Conservation (phyloP, 352 stramenopile genomes). For the Saprolegnia diclina region DNA sequence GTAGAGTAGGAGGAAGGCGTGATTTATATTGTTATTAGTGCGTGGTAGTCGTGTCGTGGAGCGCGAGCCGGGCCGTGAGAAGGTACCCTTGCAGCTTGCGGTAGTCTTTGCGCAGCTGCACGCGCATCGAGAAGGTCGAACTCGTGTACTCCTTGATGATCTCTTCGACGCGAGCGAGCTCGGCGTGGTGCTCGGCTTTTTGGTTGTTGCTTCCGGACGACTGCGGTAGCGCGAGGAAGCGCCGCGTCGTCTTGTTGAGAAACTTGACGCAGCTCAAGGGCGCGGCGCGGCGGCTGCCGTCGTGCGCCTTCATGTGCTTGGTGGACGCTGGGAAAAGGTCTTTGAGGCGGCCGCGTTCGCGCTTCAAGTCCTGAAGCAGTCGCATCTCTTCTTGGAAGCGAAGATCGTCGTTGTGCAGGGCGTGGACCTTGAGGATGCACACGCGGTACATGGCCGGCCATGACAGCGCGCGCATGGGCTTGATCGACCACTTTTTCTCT, state of each 20-base stretch:
- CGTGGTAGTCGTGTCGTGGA: background rate
- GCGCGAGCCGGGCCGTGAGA: background rate
- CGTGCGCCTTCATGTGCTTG: constrained; percentile 3
- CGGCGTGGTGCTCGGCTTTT: constrained; percentile 8
- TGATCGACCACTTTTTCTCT: constrained; percentile 17
- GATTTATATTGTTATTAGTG: background rate
- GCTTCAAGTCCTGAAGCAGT: background rate
- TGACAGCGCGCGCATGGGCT: constrained; percentile 12
- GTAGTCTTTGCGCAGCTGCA: constrained; percentile 20
- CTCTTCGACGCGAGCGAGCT: background rate
- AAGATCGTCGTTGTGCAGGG: background rate
- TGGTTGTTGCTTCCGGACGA: background rate
- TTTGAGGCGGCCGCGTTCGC: constrained; percentile 17
- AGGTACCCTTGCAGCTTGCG: constrained; percentile 16
- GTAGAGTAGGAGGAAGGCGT: background rate
- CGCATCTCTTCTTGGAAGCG: constrained; percentile 8
- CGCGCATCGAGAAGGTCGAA: constrained; percentile 14
- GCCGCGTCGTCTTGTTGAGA: constrained; percentile 23
- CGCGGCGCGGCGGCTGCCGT: constrained; percentile 5
- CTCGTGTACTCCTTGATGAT: constrained; percentile 12
- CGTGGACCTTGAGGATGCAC: constrained; percentile 10
- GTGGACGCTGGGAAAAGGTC: background rate
- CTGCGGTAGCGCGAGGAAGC: background rate
- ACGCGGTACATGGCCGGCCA: constrained; percentile 26
- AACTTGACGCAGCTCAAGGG: constrained; percentile 26